Evolutionary conservation across 768 basidiomycete species (phyloP), one percentile per base, ranked within the genome.

Genomic region (Hortiboletus campestris): DNA sequence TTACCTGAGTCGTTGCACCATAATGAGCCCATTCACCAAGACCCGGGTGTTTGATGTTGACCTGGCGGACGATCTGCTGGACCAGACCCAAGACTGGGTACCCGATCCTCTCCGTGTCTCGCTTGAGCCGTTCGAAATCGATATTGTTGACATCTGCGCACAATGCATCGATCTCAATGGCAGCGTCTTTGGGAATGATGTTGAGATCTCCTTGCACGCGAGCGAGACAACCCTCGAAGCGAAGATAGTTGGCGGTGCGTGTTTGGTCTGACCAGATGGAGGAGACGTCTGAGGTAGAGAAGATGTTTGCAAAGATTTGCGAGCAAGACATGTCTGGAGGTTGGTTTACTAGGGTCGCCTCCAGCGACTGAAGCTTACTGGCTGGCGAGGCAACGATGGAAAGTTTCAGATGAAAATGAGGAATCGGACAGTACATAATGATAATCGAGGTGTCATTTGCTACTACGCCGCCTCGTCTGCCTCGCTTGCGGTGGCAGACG

Each of bases 21-120:
- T 76, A 80, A 59, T 80, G 79, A 17, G 67, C 68, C 76, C 78
- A 78, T 62, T 78, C 79, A 34, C 79, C 79, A 9, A 76, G 57
- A 22, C 76, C 72, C 43, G 63, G 63, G 40, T 65, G 49, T 4
- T 56, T 61, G 34, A 43, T 49, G 49, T 77, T 79, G 19, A 74
- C 76, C 46, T 64, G 55, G 13, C 62, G 69, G 2, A 79, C 77
- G 28, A 80, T 65, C 44, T 79, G 77, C 55, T 73, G 76, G 17
- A 79, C 76, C 14, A 80, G 51, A 36, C 76, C 76, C 35, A 79
- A 51, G 3, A 78, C 75, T 1, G 79, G 77, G 56, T 78, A 78
- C 3, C 78, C 78, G 12, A 79, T 79, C 53, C 61, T 69, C 53
- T 71, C 71, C 6, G 76, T 80, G 29, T 77, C 74, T 45, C 58